Evolutionary conservation across 495 filamentous ascomycete genomes (phyloP).

Genomic region (Daldinia childiae): DNA sequence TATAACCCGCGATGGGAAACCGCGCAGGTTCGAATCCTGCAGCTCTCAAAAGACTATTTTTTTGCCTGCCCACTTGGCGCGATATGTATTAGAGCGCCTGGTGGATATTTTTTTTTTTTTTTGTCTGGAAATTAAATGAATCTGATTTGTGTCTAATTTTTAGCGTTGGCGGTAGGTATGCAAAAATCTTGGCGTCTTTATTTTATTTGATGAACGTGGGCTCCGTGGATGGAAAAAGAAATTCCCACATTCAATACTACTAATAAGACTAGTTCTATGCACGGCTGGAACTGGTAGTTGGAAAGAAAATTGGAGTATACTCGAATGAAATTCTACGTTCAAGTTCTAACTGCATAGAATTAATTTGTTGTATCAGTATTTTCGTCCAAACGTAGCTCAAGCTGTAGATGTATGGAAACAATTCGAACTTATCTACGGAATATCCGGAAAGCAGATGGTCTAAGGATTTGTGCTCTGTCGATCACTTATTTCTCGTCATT

Average conservation of each 20-base stretch:
- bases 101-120: neutral
- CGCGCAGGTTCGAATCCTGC: conserved; percentile 58
- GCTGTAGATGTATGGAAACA: neutral
- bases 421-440: neutral
- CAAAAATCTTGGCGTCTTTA: neutral
- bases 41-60: conserved; percentile 46
- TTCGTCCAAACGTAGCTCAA: neutral
- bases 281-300: no score
- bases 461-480: neutral
- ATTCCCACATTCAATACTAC: neutral
- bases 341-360: neutral
- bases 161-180: neutral
- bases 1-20: conserved; percentile 49
- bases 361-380: neutral
- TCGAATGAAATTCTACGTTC: no score
- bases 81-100: neutral
- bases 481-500: neutral
- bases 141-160: neutral
- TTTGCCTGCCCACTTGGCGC: neutral
- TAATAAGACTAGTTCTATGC: no score
- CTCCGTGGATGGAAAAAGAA: neutral
- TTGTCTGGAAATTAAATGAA: neutral
- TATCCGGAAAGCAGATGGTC: neutral
- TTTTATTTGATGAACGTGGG: neutral
- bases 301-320: no score